Base-by-base conservation (phyloP, 345 rosid species). In the Pistacia integerrima region DNA sequence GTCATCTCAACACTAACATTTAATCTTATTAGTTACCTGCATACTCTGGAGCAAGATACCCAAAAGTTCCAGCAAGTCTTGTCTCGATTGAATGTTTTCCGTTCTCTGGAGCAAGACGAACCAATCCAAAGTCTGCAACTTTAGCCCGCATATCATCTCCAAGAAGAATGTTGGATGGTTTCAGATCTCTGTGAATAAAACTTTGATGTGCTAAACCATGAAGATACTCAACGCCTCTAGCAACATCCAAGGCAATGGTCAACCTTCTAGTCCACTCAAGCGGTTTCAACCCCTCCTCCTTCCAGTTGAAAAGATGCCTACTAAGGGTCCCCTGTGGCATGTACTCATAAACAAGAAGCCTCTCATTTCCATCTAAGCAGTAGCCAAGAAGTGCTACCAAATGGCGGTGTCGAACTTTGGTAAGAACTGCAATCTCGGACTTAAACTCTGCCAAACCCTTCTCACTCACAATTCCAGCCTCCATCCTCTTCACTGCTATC, bases 111-210 rank as follows among this genome's bases (percentile, higher is more conserved):
- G 87, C 87, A 52, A 79, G 82, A 14, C 87, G 87, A 57, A 84
- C 85, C 69, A 84, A 72, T 66, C 87, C 87, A 62, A 84, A 84
- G 59, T 84, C 87, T 4, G 87, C 83, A 72, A 84, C 85, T 74
- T 84, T 84, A 54, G 85, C 85, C 35, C 87, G 83, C 85, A 81
- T 74, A 74, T 84, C 85, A 84, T 84, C 87, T 58, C 83, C 87
- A 6, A 84, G 87, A 79, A 84, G 87, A 52, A 82, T 84, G 70
- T 84, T 84, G 56, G 87, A 84, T 14, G 87, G 87, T 77, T 84
- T 84, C 28, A 85, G 77, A 55, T 74, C 77, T 52, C 77, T 64
- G 3, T 74, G 77, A 22, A 74, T 74, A 36, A 74, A 74, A 67
- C 87, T 79, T 74, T 82, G 84, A 35, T 82, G 85, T n/a, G 85